Conservation (phyloP, 306 rosid species). For the Malus sylvestris region DNA sequence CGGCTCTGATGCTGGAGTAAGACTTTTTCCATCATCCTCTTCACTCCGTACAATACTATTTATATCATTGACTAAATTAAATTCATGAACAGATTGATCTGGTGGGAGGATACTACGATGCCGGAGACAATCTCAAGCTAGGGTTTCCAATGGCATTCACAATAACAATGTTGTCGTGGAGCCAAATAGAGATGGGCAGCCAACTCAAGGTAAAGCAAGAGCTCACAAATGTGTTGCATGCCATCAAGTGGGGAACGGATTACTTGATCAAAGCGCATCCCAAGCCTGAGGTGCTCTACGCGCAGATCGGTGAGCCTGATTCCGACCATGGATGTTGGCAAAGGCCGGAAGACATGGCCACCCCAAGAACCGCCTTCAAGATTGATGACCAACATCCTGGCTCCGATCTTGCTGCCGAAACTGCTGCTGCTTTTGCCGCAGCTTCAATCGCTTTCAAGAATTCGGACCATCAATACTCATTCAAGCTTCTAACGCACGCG, state of each 20-base stretch:
- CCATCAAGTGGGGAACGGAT: constrained; percentile 65
- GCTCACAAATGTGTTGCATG: constrained; percentile 32
- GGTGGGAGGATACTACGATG: constrained; percentile 66
- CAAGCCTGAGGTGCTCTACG: constrained; percentile 28
- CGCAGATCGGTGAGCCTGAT: constrained; percentile 42
- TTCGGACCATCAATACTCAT: constrained; percentile 9
- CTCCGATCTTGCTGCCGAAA: constrained; percentile 57
- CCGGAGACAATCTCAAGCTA: constrained; percentile 58
- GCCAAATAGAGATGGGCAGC: constrained; percentile 40
- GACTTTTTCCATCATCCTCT: background rate
- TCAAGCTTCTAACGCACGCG: constrained; percentile 34
- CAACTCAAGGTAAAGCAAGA: constrained; percentile 18
- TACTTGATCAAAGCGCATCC: constrained; percentile 54
- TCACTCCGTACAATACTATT: too few species aligned
- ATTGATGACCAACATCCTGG: constrained; percentile 44
- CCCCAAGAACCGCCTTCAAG: constrained; percentile 17
- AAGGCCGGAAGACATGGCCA: constrained; percentile 70
- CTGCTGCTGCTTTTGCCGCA: constrained; percentile 52
- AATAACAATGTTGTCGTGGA: constrained; percentile 70
- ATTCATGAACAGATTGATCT: constrained; percentile 33
- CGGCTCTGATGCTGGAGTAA: constrained; percentile 35
- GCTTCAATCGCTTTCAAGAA: constrained; percentile 35
- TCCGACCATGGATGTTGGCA: constrained; percentile 61
- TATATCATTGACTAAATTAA: too few species aligned
- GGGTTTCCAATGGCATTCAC: constrained; percentile 73